Percentiles rank a stretch among this genome's conserved stretches.
These are phyloP conservation scores for Cladobotryum protrusum DNA, from an alignment of 2,329 filamentous ascomycete species.

Conservation along the genomic window DNA sequence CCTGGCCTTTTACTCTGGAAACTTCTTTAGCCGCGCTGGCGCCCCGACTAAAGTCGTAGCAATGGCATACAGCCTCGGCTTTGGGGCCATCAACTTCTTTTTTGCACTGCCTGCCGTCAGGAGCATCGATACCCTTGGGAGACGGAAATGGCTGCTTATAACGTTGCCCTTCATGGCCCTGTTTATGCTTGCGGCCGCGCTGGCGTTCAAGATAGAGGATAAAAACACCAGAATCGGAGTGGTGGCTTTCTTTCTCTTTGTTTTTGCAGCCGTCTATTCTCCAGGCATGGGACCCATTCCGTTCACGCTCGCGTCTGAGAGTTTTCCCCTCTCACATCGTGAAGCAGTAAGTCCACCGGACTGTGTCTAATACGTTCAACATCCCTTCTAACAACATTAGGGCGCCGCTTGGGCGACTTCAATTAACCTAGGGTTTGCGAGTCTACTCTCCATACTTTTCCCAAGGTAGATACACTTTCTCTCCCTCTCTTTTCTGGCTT, in stretches of 20 bases:
- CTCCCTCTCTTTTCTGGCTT: neutral
- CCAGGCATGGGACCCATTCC: conserved; percentile 40
- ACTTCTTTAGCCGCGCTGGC: conserved; percentile 20
- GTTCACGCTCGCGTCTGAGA: conserved; percentile 45
- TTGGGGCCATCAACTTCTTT: conserved; percentile 36
- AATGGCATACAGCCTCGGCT: conserved; percentile 27
- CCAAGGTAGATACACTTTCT: conserved; percentile 19
- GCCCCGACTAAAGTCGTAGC: conserved; percentile 12
- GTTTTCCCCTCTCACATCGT: conserved; percentile 43
- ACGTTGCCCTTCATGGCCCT: conserved; percentile 40
- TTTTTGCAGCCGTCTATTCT: conserved; percentile 38
- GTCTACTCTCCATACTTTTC: conserved; percentile 38
- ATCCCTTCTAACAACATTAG: conserved; percentile 17
- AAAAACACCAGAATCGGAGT: conserved; percentile 20
- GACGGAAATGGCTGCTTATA: conserved; percentile 36
- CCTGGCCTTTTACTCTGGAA: conserved; percentile 38
- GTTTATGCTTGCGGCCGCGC: conserved; percentile 33
- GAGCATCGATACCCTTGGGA: conserved; percentile 31
- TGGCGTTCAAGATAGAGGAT: conserved; percentile 24
- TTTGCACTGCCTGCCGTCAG: conserved; percentile 34
- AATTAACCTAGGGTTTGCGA: conserved; percentile 42
- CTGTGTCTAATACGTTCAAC: neutral
- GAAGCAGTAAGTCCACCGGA: conserved; percentile 37
- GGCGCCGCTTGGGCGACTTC: conserved; percentile 43
- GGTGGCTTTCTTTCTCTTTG: conserved; percentile 33